Evolutionary conservation across 2,329 filamentous ascomycete species (phyloP), one percentile per base, ranked within the genome.

Genomic region (Spiromastix sp.): DNA sequence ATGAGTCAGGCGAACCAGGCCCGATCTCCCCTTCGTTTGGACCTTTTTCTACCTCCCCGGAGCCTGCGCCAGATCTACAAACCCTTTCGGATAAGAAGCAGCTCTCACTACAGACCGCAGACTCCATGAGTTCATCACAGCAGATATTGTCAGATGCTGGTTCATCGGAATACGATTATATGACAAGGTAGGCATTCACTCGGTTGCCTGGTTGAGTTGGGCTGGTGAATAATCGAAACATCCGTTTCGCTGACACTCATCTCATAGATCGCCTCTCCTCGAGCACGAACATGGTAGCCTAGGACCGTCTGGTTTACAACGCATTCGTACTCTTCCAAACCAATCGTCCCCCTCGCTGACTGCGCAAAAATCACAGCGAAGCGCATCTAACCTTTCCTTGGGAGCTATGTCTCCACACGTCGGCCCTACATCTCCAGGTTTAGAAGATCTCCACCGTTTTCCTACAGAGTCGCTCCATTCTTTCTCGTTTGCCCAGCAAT

Each of bases 401-500:
- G 58, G 61, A 42, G 63, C 70, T 22, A 64, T 70, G 30, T 71
- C 70, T 29, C 61, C 68, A 32, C 68, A 71, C 11, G 54, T 77
- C 77, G n/a, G 78, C 71, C 4, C 78, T 80, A 16, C 70, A 13
- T 86, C 85, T 15, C 85, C 85, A 16, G 74, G 64, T 5, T 51
- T 82, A 27, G 91, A 96, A 65, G 91, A 98, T 54, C 73, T 98
- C 30, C 80, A 79, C 30, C 80, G 87, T 33, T 98, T 98, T 55
- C 89, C 91, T 1, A 85, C 85, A 48, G 91, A 98, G 56, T 98
- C 91, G 4, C 67, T 98, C 30, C 91, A 98, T 60, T 98, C 91
- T 2, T 98, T 98, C 64, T 96, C 89, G 9, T 98, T 98, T 59
- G 85, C 91, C 26, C 85, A 93, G 48, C 87, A 94, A 60, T 89